Evolutionary conservation across 2,329 filamentous ascomycete species (phyloP).

Genomic region (Sporothrix phasma): DNA sequence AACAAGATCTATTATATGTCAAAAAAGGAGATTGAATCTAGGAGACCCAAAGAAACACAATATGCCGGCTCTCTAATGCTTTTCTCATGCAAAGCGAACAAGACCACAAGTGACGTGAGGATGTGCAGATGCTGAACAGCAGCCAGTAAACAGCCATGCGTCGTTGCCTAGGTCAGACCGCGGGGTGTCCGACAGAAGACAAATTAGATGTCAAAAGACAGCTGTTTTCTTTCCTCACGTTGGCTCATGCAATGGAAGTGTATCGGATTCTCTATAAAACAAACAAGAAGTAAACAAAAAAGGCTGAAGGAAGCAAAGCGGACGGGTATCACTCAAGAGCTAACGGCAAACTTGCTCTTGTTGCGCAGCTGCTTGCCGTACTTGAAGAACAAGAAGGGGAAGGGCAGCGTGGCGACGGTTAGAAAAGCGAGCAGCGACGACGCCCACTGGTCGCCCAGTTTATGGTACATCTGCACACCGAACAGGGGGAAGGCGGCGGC

Average conservation of each 20-base stretch:
- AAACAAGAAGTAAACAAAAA: not conserved
- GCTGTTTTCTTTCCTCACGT: not conserved
- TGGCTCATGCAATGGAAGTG: not conserved
- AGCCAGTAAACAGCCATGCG: not conserved
- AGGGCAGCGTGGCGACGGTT: conserved; percentile 51
- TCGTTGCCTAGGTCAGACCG: not conserved
- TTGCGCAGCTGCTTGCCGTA: conserved; percentile 48
- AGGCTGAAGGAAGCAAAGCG: too few relatives aligned
- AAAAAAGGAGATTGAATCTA: not conserved
- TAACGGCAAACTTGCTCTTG: conserved; percentile 43
- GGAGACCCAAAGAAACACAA: not conserved
- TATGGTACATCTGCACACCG: conserved; percentile 61
- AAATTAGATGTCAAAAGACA: not conserved
- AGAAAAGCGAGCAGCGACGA: conserved; percentile 52
- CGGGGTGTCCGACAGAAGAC: too few relatives aligned
- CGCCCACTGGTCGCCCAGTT: conserved; percentile 61
- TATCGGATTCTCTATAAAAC: not conserved
- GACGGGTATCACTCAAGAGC: not conserved
- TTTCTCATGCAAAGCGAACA: not conserved
- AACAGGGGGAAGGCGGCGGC: conserved; percentile 72
- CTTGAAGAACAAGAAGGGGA: conserved; percentile 53
- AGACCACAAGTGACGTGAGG: not conserved
- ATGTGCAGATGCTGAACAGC: not conserved
- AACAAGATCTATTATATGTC: not conserved
- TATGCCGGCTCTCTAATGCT: not conserved